Evolutionary conservation across 768 basidiomycete genomes (phyloP).

Genomic region (Leccinum subgranulosum): DNA sequence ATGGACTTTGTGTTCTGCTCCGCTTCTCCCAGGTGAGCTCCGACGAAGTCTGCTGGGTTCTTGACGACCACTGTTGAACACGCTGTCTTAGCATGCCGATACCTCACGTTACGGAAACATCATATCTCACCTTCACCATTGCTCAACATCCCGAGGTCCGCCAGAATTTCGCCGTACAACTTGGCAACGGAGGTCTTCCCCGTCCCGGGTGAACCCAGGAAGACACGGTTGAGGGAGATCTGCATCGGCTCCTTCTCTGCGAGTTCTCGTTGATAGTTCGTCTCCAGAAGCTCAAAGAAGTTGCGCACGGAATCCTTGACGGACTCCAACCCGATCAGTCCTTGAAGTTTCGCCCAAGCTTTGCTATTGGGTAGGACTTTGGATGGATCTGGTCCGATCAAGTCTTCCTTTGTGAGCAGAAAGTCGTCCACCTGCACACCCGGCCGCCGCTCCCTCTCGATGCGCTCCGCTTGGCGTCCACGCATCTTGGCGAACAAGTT

Average conservation of each 20-base stretch:
- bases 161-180: conserved; percentile 62
- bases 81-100: not conserved
- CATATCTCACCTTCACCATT: conserved; percentile 61
- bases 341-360: conserved; percentile 53
- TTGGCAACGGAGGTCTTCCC: conserved; percentile 73
- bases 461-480: conserved; percentile 52
- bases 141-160: conserved; percentile 61
- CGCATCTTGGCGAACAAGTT: conserved; percentile 47
- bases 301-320: conserved; percentile 58
- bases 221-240: conserved; percentile 60
- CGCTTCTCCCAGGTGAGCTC: conserved; percentile 53
- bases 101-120: too few relatives aligned
- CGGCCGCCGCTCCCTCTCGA: conserved; percentile 39
- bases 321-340: conserved; percentile 49
- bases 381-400: conserved; percentile 66
- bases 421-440: conserved; percentile 51
- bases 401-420: conserved; percentile 47
- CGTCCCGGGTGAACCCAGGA: conserved; percentile 68
- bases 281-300: conserved; percentile 45
- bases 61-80: conserved; percentile 52
- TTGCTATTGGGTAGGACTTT: conserved; percentile 41
- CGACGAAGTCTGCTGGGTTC: conserved; percentile 69
- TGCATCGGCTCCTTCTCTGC: conserved; percentile 49
- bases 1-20: conserved; percentile 67
- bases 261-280: conserved; percentile 62